These are phyloP conservation scores for Phenoliferia sp. DNA, from an alignment of 1,284 basidiomycete species.

Conservation along the genomic window DNA sequence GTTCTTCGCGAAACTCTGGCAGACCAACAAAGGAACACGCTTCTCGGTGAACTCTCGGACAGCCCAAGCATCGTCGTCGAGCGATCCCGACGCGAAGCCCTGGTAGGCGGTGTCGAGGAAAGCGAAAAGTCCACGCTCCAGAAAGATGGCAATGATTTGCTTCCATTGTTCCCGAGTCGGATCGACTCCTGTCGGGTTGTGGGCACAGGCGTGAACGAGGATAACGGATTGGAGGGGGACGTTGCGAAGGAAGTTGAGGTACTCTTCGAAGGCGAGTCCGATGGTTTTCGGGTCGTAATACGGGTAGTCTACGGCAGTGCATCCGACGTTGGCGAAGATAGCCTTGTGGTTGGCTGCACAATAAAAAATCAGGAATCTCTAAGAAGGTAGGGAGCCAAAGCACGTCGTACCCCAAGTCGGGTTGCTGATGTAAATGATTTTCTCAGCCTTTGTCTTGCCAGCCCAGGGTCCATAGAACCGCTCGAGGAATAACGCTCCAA, in stretches of 20 bases:
- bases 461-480: slow-evolving; percentile 70
- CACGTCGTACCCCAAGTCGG: slow-evolving; percentile 82
- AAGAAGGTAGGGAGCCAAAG: not conserved
- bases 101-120: slow-evolving; percentile 97
- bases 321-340: slow-evolving; percentile 78
- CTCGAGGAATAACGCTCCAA: slow-evolving; percentile 82
- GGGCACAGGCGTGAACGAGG: slow-evolving; percentile 69
- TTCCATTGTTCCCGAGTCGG: slow-evolving; percentile 86
- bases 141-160: slow-evolving; percentile 67
- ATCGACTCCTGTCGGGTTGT: slow-evolving; percentile 95
- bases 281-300: slow-evolving; percentile 90
- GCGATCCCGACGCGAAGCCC: slow-evolving; percentile 71
- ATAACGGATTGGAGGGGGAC: slow-evolving; percentile 71
- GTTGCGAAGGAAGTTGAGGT: slow-evolving; percentile 63
- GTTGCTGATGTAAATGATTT: slow-evolving; percentile 73
- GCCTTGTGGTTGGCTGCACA: slow-evolving; percentile 77
- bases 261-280: slow-evolving; percentile 73
- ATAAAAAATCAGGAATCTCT: not conserved
- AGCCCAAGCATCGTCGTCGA: slow-evolving; percentile 85
- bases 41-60: slow-evolving; percentile 80
- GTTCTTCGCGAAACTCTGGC: slow-evolving; percentile 96
- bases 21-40: slow-evolving; percentile 73
- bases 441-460: slow-evolving; percentile 46
- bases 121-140: slow-evolving; percentile 72
- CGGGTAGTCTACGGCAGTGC: slow-evolving; percentile 73